Percentiles rank a stretch among this genome's conserved stretches.
These are phyloP conservation scores for Phytophthora citricola DNA, from an alignment of 352 stramenopile genomes.

Conservation along the genomic window DNA sequence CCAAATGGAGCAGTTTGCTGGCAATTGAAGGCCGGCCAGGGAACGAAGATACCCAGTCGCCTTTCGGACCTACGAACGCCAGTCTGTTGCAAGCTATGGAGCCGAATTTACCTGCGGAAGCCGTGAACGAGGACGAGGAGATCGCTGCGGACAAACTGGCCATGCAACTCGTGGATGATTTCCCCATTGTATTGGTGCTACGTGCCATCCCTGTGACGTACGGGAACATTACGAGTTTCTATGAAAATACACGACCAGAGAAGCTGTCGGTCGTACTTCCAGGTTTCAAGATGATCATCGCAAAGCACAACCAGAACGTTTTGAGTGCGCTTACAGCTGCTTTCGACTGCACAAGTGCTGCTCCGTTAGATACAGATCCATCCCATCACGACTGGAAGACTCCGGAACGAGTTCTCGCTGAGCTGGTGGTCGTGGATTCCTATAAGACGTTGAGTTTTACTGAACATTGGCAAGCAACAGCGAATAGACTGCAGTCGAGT, in stretches of 20 bases:
- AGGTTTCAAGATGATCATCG: slow-evolving; percentile 84
- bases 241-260: slow-evolving; percentile 47
- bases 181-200: slow-evolving; percentile 80
- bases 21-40: slow-evolving; percentile 54
- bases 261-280: slow-evolving; percentile 57
- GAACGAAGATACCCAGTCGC: slow-evolving; percentile 52
- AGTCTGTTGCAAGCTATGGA: slow-evolving; percentile 57
- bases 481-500: slow-evolving; percentile 50
- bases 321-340: slow-evolving; percentile 22
- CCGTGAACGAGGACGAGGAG: slow-evolving; percentile 72
- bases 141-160: slow-evolving; percentile 73
- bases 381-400: slow-evolving; percentile 61
- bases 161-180: slow-evolving; percentile 60
- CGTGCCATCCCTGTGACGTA: slow-evolving; percentile 66
- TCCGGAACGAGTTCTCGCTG: slow-evolving; percentile 51
- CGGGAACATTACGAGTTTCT: slow-evolving; percentile 83
- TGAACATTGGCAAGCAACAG: slow-evolving; percentile 56
- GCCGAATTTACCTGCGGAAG: slow-evolving; percentile 32
- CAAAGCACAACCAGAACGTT: slow-evolving; percentile 51
- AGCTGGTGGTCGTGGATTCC: slow-evolving; percentile 64
- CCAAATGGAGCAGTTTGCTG: slow-evolving; percentile 82
- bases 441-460: slow-evolving; percentile 75
- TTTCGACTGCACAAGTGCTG: slow-evolving; percentile 21
- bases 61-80: slow-evolving; percentile 54
- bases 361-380: slow-evolving; percentile 16